phyloP scores from a whole-genome alignment of 164 flowering plant genomes.

The Stephania cephalantha region DNA sequence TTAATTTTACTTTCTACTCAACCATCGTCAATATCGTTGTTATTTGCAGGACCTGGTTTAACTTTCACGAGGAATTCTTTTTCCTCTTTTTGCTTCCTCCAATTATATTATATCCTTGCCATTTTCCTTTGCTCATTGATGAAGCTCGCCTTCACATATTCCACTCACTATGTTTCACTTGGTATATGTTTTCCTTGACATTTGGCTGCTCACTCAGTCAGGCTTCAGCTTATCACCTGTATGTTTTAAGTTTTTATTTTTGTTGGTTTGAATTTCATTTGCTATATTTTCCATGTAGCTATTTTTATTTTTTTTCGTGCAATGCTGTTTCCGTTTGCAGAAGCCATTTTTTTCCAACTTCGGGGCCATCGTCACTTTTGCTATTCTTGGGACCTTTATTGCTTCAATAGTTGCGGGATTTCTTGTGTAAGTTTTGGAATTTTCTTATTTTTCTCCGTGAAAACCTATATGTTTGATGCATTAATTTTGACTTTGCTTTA shows the following conservation, averaged over 20 bases:
- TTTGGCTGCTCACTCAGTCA: constrained; percentile 56
- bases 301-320: not conserved
- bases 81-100: constrained; percentile 92
- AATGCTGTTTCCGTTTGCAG: constrained; percentile 32
- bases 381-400: constrained; percentile 85
- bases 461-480: not conserved
- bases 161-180: not conserved
- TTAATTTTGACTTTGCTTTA: not conserved
- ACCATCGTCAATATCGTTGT: not conserved
- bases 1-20: not conserved
- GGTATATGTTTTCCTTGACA: constrained; percentile 53
- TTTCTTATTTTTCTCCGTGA: not conserved
- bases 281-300: not conserved
- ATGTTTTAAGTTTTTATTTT: constrained; percentile 28
- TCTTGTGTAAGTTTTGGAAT: constrained; percentile 53
- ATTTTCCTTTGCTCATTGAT: not conserved
- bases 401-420: constrained; percentile 87
- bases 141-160: not conserved
- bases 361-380: constrained; percentile 97
- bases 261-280: not conserved
- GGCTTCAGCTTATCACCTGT: constrained; percentile 96
- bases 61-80: constrained; percentile 96
- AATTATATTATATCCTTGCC: constrained; percentile 89
- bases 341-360: constrained; percentile 98
- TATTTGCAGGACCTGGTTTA: constrained; percentile 79